These are phyloP conservation scores for Cryptococcus amylolentus DNA, from an alignment of 1,284 basidiomycete genomes.

Conservation along the genomic window DNA sequence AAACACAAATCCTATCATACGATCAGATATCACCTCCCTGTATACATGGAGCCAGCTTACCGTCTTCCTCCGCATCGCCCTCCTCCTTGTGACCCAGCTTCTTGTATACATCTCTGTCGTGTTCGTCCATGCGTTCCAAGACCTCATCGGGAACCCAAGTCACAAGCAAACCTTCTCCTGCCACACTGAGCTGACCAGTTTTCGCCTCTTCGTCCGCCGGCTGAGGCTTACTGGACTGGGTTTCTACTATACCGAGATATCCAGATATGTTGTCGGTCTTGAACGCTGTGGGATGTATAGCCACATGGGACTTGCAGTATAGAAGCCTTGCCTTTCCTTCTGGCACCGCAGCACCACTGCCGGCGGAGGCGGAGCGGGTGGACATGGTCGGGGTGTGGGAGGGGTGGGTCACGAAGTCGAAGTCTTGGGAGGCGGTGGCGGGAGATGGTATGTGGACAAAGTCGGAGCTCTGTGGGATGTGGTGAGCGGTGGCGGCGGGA, in stretches of 20 bases:
- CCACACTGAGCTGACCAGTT: background rate
- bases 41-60: slow-evolving; percentile 37
- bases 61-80: slow-evolving; percentile 34
- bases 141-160: slow-evolving; percentile 49
- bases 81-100: slow-evolving; percentile 25
- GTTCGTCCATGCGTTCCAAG: slow-evolving; percentile 41
- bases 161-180: slow-evolving; percentile 21
- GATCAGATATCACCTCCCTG: slow-evolving; percentile 9
- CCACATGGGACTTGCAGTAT: slow-evolving; percentile 87
- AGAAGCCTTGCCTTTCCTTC: slow-evolving; percentile 54
- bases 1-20: slow-evolving; percentile 42
- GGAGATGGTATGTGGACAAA: background rate
- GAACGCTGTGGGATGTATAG: slow-evolving; percentile 89
- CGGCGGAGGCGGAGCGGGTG: slow-evolving; percentile 2
- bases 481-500: background rate
- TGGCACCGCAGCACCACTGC: background rate
- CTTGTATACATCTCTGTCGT: slow-evolving; percentile 39
- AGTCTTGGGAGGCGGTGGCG: slow-evolving; percentile 8
- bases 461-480: background rate
- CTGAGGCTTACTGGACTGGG: slow-evolving; percentile 31
- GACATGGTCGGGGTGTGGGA: slow-evolving; percentile 1
- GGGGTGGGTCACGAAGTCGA: slow-evolving; percentile 15
- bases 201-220: slow-evolving; percentile 5
- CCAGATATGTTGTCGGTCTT: slow-evolving; percentile 89
- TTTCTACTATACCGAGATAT: slow-evolving; percentile 79